Percentiles rank a stretch among this genome's conserved stretches.
phyloP scores from a whole-genome alignment of 345 rosid species.

The Limnanthes douglasii region DNA sequence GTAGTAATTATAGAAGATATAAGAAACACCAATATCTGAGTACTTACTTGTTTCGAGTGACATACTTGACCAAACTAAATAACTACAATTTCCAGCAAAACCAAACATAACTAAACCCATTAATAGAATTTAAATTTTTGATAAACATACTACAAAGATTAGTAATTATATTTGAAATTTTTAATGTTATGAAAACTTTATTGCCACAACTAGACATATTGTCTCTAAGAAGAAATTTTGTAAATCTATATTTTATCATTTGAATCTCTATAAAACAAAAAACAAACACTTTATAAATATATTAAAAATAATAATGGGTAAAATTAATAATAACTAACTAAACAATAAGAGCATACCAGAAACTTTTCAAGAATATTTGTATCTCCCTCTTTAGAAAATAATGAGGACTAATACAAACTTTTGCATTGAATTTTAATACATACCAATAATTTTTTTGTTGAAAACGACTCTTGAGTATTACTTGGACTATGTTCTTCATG shows the following conservation, averaged over 20 bases:
- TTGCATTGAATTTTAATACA: conserved; percentile 16
- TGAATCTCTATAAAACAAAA: conserved; percentile 43
- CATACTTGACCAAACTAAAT: conserved; percentile 91
- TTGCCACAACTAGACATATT: conserved; percentile 99
- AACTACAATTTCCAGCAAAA: conserved; percentile 20
- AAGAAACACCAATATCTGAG: no score
- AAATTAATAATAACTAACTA: conserved; percentile 5
- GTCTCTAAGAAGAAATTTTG: conserved; percentile 90
- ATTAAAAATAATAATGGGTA: background rate
- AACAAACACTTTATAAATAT: no score
- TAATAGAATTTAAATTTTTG: background rate
- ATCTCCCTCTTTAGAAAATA: conserved; percentile 13
- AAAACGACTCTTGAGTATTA: conserved; percentile 49
- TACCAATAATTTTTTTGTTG: conserved; percentile 37
- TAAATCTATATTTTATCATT: conserved; percentile 94
- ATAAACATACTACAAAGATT: conserved; percentile 75
- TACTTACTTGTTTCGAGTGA: no score
- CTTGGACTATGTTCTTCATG: conserved; percentile 47
- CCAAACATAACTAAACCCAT: background rate
- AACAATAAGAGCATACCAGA: conserved; percentile 30
- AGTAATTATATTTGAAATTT: conserved; percentile 88
- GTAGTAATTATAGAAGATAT: no score
- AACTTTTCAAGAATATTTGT: conserved; percentile 17
- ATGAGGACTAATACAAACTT: conserved; percentile 27
- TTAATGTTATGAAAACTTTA: conserved; percentile 86